Evolutionary conservation across 495 filamentous ascomycete species (phyloP), one percentile per base, ranked within the genome.

Genomic region (Hypoxylon crocopeplum): DNA sequence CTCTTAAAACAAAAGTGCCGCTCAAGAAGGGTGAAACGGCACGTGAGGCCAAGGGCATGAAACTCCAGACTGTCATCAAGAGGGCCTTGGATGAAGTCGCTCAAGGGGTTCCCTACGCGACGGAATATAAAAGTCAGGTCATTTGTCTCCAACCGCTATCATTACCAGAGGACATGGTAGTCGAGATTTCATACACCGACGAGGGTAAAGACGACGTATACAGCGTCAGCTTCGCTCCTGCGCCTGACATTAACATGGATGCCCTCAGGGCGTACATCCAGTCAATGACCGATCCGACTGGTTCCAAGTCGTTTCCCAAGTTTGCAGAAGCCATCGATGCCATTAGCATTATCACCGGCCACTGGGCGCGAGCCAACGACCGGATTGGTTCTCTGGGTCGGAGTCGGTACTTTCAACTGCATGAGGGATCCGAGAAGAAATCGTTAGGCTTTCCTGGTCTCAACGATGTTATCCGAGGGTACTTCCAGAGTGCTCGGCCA

Each of bases 401-500:
- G 11, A 76, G 71, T 17, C 67, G 76, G 5, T 77, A 77, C 54
- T 83, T 81, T 36, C 76, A 76, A 11, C 39, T 72, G 16, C 59
- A 70, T 17, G 19, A 64, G 25, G 47, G 59, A 0, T 37, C 48
- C 0, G 60, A 72, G 12, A 64, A 67, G 16, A 68, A 66, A 1
- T 13, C 46, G 1, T 11, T 70, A 8, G 61, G 52, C 2, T 21
- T 7, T 1, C 64, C 56, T 0, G 64, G 63, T 0, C 17, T 34
- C 32, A 70, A 66, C 24, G 32, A 79, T 1, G 79, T 81, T 2
- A 69, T 87, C 0, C 82, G 88, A 42, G 88, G 88, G 0, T 90
- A 82, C 60, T 88, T 88, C 55, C 77, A 85, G 46, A 89, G 86
- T 69, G 82, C 86, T 12, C 85, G 88, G 17, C 75, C 81, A 0